These are phyloP conservation scores for Epicoccum nigrum DNA, from an alignment of 2,329 filamentous ascomycete genomes.

Conservation along the genomic window DNA sequence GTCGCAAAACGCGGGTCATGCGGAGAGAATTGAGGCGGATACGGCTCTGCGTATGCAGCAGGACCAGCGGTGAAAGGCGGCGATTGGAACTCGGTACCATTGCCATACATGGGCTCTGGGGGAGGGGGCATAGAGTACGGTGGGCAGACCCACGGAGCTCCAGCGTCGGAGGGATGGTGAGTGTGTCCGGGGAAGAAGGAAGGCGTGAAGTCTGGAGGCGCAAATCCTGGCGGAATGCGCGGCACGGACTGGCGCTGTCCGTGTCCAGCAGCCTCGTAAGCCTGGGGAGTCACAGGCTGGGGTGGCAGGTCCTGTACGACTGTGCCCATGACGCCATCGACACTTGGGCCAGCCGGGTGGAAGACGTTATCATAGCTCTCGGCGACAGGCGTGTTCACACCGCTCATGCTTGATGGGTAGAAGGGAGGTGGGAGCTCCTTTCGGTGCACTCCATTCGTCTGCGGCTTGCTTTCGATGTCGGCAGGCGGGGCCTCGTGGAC, in stretches of 20 bases:
- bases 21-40: constrained; percentile 28
- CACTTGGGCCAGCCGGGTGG: constrained; percentile 36
- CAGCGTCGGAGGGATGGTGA: constrained; percentile 44
- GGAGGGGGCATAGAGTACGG: constrained; percentile 37
- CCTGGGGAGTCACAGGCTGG: constrained; percentile 32
- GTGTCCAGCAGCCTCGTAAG: constrained; percentile 22
- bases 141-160: constrained; percentile 39
- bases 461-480: constrained; percentile 18
- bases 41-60: constrained; percentile 27
- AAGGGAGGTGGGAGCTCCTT: constrained; percentile 47
- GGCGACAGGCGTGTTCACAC: constrained; percentile 30
- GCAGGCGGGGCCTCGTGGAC: constrained; percentile 3
- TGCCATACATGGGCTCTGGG: constrained; percentile 31
- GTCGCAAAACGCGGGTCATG: constrained; percentile 20
- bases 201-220: constrained; percentile 36
- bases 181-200: constrained; percentile 43
- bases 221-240: constrained; percentile 43
- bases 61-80: constrained; percentile 24
- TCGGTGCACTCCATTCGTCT: constrained; percentile 30
- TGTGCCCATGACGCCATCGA: constrained; percentile 49
- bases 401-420: constrained; percentile 38
- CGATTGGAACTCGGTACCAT: constrained; percentile 33
- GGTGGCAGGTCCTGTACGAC: constrained; percentile 49
- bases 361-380: constrained; percentile 22
- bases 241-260: constrained; percentile 28